phyloP scores from a whole-genome alignment of 2,329 filamentous ascomycete genomes.

The Colletotrichum cereale region DNA sequence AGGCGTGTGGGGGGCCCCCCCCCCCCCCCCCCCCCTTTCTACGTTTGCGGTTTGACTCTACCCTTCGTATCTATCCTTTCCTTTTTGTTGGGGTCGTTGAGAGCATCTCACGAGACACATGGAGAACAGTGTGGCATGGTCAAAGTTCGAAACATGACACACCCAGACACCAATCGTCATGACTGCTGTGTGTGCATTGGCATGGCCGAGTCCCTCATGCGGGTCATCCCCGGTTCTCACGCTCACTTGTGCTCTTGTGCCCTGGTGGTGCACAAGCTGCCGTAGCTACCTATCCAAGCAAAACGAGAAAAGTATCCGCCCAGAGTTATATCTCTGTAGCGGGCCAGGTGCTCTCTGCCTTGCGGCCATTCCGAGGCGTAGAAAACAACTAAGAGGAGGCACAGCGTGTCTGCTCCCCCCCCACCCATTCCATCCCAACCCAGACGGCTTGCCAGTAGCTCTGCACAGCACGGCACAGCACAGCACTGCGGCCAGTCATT shows the following conservation, averaged over 20 bases:
- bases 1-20: no score
- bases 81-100: slow-evolving; percentile 34
- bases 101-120: slow-evolving; percentile 22
- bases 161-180: slow-evolving; percentile 33
- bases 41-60: neutral
- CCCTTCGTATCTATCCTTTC: neutral
- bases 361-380: neutral
- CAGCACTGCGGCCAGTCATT: slow-evolving; percentile 29
- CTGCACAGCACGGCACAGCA: neutral
- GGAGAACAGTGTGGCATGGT: slow-evolving; percentile 26
- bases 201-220: slow-evolving; percentile 32
- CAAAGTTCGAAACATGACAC: slow-evolving; percentile 37
- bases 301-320: neutral
- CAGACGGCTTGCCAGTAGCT: neutral
- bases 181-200: slow-evolving; percentile 21
- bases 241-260: neutral
- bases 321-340: slow-evolving; percentile 4
- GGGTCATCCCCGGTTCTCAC: slow-evolving; percentile 24
- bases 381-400: neutral
- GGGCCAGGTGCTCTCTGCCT: slow-evolving; percentile 22
- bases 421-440: neutral
- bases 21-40: neutral
- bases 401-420: neutral
- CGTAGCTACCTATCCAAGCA: neutral
- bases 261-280: neutral